Conservation (phyloP, 108 stramenopile genomes). For the Chaetoceros tenuissimus region DNA sequence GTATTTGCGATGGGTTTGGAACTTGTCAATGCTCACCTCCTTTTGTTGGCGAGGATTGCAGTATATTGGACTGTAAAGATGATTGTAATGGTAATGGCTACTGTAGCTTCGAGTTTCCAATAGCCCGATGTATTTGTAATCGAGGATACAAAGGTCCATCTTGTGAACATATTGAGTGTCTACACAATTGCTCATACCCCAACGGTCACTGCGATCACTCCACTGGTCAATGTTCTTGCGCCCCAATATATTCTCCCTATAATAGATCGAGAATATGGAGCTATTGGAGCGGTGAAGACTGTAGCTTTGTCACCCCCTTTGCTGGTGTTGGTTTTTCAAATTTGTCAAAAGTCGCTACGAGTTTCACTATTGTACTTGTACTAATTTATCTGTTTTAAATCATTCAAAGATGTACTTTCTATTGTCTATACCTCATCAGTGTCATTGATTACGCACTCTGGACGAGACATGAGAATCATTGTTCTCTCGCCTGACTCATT, state of each 20-base stretch:
- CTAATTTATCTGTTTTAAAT: too few relatives aligned
- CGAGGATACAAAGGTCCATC: conserved; percentile 67
- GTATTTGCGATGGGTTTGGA: conserved; percentile 86
- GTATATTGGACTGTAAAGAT: conserved; percentile 59
- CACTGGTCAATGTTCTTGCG: conserved; percentile 65
- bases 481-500: too few relatives aligned
- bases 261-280: conserved; percentile 39
- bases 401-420: too few relatives aligned
- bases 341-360: too few relatives aligned
- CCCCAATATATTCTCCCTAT: conserved; percentile 56
- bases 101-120: conserved; percentile 82
- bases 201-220: conserved; percentile 63
- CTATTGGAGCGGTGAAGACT: conserved; percentile 55
- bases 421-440: too few relatives aligned
- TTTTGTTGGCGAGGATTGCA: conserved; percentile 72
- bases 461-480: too few relatives aligned
- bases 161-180: conserved; percentile 58
- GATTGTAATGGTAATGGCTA: conserved; percentile 79
- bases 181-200: conserved; percentile 83
- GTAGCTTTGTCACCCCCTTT: conserved; percentile 40
- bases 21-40: conserved; percentile 84
- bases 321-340: too few relatives aligned
- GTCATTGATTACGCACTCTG: too few relatives aligned
- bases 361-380: too few relatives aligned
- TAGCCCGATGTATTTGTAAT: conserved; percentile 72